Base-by-base conservation (phyloP, 306 rosid genomes). In the Oemleria cerasiformis region DNA sequence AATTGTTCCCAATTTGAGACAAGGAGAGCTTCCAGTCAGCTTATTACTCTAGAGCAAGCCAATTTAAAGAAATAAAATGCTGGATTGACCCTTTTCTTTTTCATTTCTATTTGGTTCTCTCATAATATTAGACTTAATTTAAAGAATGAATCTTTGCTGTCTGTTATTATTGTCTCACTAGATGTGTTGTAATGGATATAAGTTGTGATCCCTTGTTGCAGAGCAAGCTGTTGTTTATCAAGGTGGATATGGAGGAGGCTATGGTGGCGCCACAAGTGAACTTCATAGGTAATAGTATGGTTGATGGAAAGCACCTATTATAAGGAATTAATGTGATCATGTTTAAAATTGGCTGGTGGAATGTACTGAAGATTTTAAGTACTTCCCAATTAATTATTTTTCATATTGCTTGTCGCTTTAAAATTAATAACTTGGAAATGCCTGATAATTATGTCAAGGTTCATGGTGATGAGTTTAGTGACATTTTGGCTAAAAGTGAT, bases 161-260 rank as follows among this genome's bases (percentile, higher is more conserved):
- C 13, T 69, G 4, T 8, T 1, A 5, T 25, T 77, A 36, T 60
- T 25, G 17, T 48, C 10, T 48, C 9, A 25, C 42, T 19, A 16
- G 53, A 68, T 19, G 2, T 23, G 15, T 39, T 40, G n/a, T 41
- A 44, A 41, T 41, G 55, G 71, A 69, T 79, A 57, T 8, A 38
- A 34, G 23, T 65, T 65, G 21, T 36, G 43, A 14, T 43, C 10
- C 51, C 75, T 59, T 69, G 47, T 77, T 81, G 84, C 89, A 94
- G 97, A 75, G 77, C 92, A 87, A 85, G 88, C 83, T 75, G 54
- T 77, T 75, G 83, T 72, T 67, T 84, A 82, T 81, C 91, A 89
- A 81, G 96, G 79, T 48, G 92, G 75, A 74, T 84, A 85, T 77
- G 96, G 85, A 74, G 92, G 81, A 81, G 81, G 75, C 17, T 73